Conservation (phyloP, 2,329 filamentous ascomycete genomes). For the Gyromitra esculenta region DNA sequence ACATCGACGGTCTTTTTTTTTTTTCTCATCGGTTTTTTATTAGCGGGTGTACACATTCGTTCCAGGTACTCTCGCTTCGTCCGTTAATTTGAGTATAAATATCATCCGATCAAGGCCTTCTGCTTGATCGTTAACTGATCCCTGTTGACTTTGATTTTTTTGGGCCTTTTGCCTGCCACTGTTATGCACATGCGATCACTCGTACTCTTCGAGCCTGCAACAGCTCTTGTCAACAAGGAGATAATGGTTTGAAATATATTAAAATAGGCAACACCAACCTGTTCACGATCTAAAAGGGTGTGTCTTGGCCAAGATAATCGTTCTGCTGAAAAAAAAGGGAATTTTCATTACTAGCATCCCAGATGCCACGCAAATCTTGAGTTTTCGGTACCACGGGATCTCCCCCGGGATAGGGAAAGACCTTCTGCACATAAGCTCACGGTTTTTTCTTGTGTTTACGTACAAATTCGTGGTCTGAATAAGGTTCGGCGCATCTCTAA, state of each 20-base stretch:
- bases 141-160: neutral
- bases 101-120: constrained; percentile 24
- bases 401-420: constrained; percentile 16
- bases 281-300: neutral
- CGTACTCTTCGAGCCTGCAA: neutral
- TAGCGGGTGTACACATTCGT: constrained; percentile 12
- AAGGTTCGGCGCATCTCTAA: constrained; percentile 22
- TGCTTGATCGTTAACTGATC: constrained; percentile 9
- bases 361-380: constrained; percentile 38
- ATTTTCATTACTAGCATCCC: constrained; percentile 7
- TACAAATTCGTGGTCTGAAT: constrained; percentile 1
- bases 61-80: constrained; percentile 17
- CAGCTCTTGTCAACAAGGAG: neutral
- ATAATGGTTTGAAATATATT: neutral
- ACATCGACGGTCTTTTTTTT: constrained; percentile 6
- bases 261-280: neutral
- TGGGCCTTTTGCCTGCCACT: neutral
- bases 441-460: constrained; percentile 1
- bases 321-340: neutral
- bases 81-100: constrained; percentile 34
- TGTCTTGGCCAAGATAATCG: neutral
- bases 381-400: constrained; percentile 28
- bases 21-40: constrained; percentile 19
- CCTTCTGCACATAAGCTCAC: constrained; percentile 9
- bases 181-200: constrained; percentile 35